phyloP scores from a whole-genome alignment of 2,329 filamentous ascomycete genomes.

The Diaporthe sp. region DNA sequence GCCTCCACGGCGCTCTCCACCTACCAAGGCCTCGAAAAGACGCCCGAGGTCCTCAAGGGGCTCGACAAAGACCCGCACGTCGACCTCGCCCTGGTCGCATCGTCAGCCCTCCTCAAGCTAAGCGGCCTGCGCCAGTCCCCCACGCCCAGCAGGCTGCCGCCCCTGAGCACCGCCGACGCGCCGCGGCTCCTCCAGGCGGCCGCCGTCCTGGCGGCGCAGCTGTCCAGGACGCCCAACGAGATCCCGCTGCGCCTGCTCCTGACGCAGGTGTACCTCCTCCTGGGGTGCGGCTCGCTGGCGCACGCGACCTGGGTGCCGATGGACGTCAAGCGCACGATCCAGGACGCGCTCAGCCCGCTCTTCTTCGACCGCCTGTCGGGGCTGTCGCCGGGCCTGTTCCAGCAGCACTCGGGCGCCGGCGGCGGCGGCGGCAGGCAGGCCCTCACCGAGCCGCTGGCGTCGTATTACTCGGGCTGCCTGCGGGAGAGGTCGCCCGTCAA shows the following conservation, averaged over 20 bases:
- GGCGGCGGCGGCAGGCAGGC: conserved; percentile 43
- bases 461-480: conserved; percentile 62
- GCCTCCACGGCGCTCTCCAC: conserved; percentile 42
- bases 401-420: conserved; percentile 47
- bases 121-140: conserved; percentile 44
- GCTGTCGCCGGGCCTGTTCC: conserved; percentile 60
- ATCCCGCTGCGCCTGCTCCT: conserved; percentile 63
- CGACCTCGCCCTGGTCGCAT: conserved; percentile 51
- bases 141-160: conserved; percentile 34
- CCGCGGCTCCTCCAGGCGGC: conserved; percentile 62
- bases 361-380: conserved; percentile 69
- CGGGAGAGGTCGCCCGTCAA: conserved; percentile 52
- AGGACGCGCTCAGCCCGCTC: conserved; percentile 68
- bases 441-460: conserved; percentile 57
- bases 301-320: conserved; percentile 64
- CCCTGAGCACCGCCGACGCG: conserved; percentile 45
- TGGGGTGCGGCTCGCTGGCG: conserved; percentile 64
- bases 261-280: conserved; percentile 63
- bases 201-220: conserved; percentile 63
- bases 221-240: conserved; percentile 60
- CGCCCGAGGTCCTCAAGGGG: conserved; percentile 40
- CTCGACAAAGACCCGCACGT: conserved; percentile 51
- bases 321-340: conserved; percentile 69
- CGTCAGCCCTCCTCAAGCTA: conserved; percentile 49
- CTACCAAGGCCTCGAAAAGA: conserved; percentile 44